Conservation (phyloP, 257 asterid species). For the Jaltomata sinuosa region DNA sequence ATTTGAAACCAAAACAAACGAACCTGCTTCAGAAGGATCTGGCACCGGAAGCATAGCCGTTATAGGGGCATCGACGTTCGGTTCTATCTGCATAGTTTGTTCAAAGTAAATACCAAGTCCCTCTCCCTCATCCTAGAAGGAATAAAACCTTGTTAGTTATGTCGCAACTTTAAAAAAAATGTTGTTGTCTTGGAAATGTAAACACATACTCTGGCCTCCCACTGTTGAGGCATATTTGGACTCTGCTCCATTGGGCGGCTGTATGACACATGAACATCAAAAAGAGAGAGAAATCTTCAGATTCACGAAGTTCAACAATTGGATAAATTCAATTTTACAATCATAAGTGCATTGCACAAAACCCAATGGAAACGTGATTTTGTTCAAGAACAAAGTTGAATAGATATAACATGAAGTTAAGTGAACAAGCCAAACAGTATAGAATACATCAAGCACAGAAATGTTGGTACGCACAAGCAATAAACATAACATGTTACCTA, state of each 20-base stretch:
- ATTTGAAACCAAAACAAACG: neutral
- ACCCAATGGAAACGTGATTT: neutral
- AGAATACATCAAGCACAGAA: neutral
- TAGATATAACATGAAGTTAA: neutral
- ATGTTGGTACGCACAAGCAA: neutral
- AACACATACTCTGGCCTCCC: neutral
- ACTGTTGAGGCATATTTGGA: neutral
- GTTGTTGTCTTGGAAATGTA: neutral
- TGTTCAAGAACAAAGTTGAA: neutral
- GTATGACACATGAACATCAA: neutral
- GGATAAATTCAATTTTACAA: neutral
- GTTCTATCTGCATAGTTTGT: neutral
- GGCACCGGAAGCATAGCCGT: neutral
- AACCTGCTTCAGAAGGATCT: neutral
- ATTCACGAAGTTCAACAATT: neutral
- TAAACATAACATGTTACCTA: slow-evolving; percentile 4
- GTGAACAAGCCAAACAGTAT: neutral
- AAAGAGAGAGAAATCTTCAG: neutral
- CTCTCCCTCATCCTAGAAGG: neutral
- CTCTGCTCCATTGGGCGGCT: neutral
- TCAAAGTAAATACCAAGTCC: neutral
- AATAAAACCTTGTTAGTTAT: neutral
- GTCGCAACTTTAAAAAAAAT: neutral
- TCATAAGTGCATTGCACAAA: neutral
- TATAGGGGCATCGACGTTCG: neutral